Evolutionary conservation across 2,329 filamentous ascomycete species (phyloP), one percentile per base, ranked within the genome.

Genomic region (Claviceps citrina): DNA sequence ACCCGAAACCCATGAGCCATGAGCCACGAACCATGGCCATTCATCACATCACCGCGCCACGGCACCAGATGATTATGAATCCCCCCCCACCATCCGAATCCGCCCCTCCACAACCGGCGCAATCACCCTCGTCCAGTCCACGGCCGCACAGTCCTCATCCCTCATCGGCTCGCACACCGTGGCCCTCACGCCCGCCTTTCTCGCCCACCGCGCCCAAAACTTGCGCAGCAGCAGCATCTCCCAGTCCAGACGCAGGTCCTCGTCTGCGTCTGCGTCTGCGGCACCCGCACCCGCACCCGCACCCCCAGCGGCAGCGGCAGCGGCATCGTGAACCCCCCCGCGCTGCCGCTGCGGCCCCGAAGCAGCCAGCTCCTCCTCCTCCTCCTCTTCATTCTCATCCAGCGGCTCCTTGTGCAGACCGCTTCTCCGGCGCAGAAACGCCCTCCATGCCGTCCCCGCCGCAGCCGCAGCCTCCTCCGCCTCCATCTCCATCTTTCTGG

Each of bases 51-150:
- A n/a, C n/a, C n/a, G n/a, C n/a, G n/a, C n/a, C n/a, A n/a, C n/a
- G n/a, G n/a, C n/a, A n/a, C n/a, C n/a, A n/a, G n/a, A n/a, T n/a
- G n/a, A n/a, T n/a, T n/a, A n/a, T n/a, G n/a, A n/a, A n/a, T n/a
- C n/a, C 19, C 22, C 32, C 31, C 44, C 51, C 3, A 69, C 53
- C 55, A 68, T 70, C 25, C 54, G 57, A 31, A 93, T 93, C 36
- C 85, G 71, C 1, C 84, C 84, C 55, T 93, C 85, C 7, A 89
- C 45, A 42, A 71, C 70, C 1, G 86, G 86, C 41, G 79, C 75
- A 56, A 93, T 87, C 2, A 83, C 80, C 45, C 73, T 75, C 7
- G 84, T 89, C 84, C 85, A 93, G 47, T 79, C 70, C 25, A 81
- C 76, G 38, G 76, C 22, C 8, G 22, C 70, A 33, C 66, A 65